Evolutionary conservation across 768 basidiomycete genomes (phyloP).

Genomic region (Pleurotus tuber-regium): DNA sequence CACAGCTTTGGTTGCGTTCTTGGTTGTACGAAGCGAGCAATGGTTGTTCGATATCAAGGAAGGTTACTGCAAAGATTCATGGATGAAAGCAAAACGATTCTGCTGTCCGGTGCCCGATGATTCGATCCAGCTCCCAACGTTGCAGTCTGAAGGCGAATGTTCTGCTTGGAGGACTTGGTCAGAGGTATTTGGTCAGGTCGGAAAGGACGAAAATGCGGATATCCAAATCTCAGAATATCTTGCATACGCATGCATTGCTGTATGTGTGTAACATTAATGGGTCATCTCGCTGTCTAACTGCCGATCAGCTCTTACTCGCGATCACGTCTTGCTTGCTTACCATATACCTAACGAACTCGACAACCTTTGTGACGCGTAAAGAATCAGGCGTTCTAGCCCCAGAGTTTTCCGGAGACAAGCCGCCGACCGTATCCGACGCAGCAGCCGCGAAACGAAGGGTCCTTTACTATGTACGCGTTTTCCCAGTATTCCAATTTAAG

Average conservation of each 20-base stretch:
- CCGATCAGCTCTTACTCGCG: conserved; percentile 66
- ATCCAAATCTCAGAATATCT: conserved; percentile 49
- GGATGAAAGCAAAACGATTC: conserved; percentile 76
- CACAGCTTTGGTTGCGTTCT: conserved; percentile 82
- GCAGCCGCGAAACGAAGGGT: conserved; percentile 51
- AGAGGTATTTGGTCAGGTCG: conserved; percentile 40
- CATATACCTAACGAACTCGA: conserved; percentile 83
- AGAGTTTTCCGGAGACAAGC: conserved; percentile 35
- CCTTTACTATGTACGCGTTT: conserved; percentile 74
- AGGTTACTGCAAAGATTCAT: conserved; percentile 72
- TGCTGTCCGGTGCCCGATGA: conserved; percentile 61
- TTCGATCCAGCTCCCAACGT: conserved; percentile 8
- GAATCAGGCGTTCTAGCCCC: conserved; percentile 73
- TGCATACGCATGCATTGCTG: conserved; percentile 74
- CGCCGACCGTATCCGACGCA: conserved; percentile 20
- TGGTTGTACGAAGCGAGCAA: conserved; percentile 83
- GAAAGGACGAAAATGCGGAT: conserved; percentile 36
- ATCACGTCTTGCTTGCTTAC: conserved; percentile 76
- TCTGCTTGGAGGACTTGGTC: conserved; percentile 77
- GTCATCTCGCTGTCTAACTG: conserved; percentile 1
- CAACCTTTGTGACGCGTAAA: conserved; percentile 84
- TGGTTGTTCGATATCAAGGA: conserved; percentile 92
- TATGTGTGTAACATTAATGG: conserved; percentile 39
- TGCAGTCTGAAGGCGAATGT: conserved; percentile 43
- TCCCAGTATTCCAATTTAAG: conserved; percentile 1